Evolutionary conservation across 371 early-diverging fungal genomes (phyloP).

Genomic region (Nematocida major): DNA sequence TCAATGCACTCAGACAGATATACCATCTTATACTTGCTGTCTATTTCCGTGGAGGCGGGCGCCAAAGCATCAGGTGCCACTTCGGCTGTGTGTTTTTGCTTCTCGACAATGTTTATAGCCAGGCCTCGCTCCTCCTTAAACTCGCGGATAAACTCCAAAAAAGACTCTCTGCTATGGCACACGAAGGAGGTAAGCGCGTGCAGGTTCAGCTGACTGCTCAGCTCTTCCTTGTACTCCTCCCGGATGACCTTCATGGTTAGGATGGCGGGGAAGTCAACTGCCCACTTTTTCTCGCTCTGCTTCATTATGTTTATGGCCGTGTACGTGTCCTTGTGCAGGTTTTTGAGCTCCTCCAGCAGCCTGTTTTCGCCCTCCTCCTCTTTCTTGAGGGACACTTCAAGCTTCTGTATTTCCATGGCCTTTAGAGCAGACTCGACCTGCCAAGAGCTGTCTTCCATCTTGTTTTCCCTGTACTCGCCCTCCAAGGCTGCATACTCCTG

Average conservation of each 20-base stretch:
- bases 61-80: background rate
- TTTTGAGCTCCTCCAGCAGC: constrained; percentile 57
- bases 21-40: constrained; percentile 56
- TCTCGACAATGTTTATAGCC: constrained; percentile 60
- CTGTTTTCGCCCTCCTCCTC: constrained; percentile 48
- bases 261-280: constrained; percentile 63
- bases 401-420: constrained; percentile 47
- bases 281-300: constrained; percentile 57
- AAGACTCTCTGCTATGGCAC: constrained; percentile 57
- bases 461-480: constrained; percentile 24
- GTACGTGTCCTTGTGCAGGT: constrained; percentile 62
- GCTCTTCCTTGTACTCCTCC: constrained; percentile 54
- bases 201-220: constrained; percentile 60
- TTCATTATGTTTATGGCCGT: constrained; percentile 60
- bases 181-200: constrained; percentile 64
- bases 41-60: constrained; percentile 2
- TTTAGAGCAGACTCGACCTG: constrained; percentile 46
- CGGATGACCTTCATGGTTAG: constrained; percentile 56
- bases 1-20: constrained; percentile 62
- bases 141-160: constrained; percentile 53
- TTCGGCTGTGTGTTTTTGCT: background rate
- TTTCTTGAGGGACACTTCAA: constrained; percentile 43
- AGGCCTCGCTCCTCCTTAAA: constrained; percentile 63
- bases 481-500: constrained; percentile 26
- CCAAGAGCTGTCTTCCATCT: constrained; percentile 43